phyloP scores from a whole-genome alignment of 768 basidiomycete species.

The Xerocomellus amylosporus region DNA sequence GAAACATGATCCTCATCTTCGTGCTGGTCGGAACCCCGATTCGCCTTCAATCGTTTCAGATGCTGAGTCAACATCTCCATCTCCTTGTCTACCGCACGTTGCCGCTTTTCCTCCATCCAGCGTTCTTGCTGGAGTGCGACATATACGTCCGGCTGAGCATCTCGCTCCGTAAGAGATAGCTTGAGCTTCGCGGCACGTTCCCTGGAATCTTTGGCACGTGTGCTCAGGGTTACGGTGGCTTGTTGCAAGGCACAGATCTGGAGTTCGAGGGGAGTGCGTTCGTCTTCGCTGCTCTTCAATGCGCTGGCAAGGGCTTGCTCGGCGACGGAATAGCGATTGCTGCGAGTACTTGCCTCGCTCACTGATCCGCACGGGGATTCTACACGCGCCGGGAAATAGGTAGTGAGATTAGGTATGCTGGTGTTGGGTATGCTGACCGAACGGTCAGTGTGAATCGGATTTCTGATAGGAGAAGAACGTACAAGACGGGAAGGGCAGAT shows the following conservation, averaged over 20 bases:
- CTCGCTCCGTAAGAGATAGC: conserved; percentile 36
- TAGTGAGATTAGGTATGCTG: conserved; percentile 13
- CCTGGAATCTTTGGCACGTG: conserved; percentile 45
- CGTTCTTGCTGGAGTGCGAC: conserved; percentile 43
- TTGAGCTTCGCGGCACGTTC: conserved; percentile 42
- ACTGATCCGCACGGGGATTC: conserved; percentile 29
- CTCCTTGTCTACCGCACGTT: conserved; percentile 36
- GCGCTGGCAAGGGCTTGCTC: conserved; percentile 42
- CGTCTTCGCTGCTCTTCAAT: conserved; percentile 33
- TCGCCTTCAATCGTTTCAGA: conserved; percentile 31
- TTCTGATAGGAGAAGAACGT: conserved; percentile 14
- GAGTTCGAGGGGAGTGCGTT: conserved; percentile 41
- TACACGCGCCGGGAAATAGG: background rate
- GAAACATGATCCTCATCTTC: conserved; percentile 17
- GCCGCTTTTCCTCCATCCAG: conserved; percentile 51
- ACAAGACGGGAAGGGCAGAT: conserved; percentile 13
- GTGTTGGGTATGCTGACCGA: conserved; percentile 23
- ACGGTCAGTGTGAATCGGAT: conserved; percentile 16
- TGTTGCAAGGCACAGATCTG: conserved; percentile 46
- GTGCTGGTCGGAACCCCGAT: conserved; percentile 18
- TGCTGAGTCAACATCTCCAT: conserved; percentile 37
- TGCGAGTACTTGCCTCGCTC: conserved; percentile 29
- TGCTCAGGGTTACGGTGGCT: conserved; percentile 42
- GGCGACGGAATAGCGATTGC: conserved; percentile 43
- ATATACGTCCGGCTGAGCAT: conserved; percentile 37